phyloP scores from a whole-genome alignment of 176 grass and related monocot species.

The Ensete ventricosum region DNA sequence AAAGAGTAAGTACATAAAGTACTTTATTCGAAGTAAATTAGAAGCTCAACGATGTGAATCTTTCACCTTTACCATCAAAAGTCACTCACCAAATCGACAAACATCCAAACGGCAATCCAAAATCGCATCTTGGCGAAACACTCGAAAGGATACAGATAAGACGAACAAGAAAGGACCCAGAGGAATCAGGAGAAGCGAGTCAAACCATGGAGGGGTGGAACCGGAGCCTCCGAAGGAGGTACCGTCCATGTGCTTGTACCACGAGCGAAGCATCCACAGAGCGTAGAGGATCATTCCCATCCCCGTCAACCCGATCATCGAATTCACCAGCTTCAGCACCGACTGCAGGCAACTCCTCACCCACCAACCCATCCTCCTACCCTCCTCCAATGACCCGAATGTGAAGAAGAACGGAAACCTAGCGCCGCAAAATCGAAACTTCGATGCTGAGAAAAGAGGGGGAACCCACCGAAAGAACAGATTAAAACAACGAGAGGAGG shows the following conservation, averaged over 20 bases:
- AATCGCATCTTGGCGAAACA: background rate
- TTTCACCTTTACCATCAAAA: background rate
- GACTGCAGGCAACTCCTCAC: constrained; percentile 64
- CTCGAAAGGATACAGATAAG: background rate
- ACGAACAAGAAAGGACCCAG: background rate
- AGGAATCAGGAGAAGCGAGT: background rate
- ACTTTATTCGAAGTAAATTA: background rate
- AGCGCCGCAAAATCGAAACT: background rate
- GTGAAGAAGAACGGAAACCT: constrained; percentile 6
- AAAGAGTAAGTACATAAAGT: too few relatives aligned
- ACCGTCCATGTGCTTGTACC: constrained; percentile 38
- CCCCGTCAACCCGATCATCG: constrained; percentile 70
- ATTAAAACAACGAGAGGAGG: background rate
- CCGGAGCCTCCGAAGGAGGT: background rate
- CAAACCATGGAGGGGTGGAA: constrained; percentile 53
- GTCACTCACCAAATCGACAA: background rate
- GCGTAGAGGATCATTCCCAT: constrained; percentile 96
- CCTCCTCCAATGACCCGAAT: background rate
- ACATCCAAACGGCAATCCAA: background rate
- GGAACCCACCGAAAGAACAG: background rate
- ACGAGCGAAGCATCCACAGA: constrained; percentile 86
- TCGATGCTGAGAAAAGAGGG: background rate
- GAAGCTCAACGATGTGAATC: background rate
- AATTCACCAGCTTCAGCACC: constrained; percentile 77
- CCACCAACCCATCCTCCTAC: constrained; percentile 32